These are phyloP conservation scores for Paraphaeosphaeria minitans DNA, from an alignment of 2,329 filamentous ascomycete genomes.

Conservation along the genomic window DNA sequence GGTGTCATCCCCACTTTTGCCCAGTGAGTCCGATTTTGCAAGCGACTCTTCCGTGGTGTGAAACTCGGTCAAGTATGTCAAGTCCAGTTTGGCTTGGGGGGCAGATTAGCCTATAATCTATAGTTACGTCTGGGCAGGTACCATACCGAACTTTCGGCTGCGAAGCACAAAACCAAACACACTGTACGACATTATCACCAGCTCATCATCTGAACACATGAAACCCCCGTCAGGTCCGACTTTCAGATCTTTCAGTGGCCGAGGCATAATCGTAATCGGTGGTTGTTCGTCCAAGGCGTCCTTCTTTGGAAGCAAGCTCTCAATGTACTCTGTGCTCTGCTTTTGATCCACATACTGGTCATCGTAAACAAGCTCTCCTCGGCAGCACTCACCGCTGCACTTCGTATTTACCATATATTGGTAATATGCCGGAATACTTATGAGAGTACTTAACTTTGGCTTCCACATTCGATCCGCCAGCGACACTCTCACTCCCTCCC, in stretches of 20 bases:
- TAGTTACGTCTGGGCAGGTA: too few species aligned
- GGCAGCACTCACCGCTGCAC: slow-evolving; percentile 12
- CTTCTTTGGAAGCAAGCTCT: slow-evolving; percentile 1
- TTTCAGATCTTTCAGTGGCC: slow-evolving; percentile 5
- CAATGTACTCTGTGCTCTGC: slow-evolving; percentile 4
- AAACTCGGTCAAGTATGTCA: slow-evolving; percentile 5
- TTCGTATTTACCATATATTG: too few species aligned
- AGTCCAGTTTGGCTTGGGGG: slow-evolving; percentile 5
- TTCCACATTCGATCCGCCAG: slow-evolving; percentile 2
- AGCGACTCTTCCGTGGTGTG: not conserved
- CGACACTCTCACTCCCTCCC: too few species aligned
- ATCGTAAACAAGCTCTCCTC: slow-evolving; percentile 5
- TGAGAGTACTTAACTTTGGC: not conserved
- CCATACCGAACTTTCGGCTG: slow-evolving; percentile 17
- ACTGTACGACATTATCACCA: slow-evolving; percentile 10
- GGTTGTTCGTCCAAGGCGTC: slow-evolving; percentile 7
- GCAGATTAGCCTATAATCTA: not conserved
- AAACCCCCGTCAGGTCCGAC: not conserved
- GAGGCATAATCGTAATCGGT: slow-evolving; percentile 9
- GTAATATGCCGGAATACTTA: not conserved
- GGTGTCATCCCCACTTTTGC: not conserved
- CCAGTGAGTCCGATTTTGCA: not conserved
- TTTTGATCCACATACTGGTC: slow-evolving; percentile 11
- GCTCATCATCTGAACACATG: slow-evolving; percentile 2
- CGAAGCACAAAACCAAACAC: slow-evolving; percentile 18